phyloP scores from a whole-genome alignment of 192 early-diverging fungal genomes.

The Mortierella alpina region DNA sequence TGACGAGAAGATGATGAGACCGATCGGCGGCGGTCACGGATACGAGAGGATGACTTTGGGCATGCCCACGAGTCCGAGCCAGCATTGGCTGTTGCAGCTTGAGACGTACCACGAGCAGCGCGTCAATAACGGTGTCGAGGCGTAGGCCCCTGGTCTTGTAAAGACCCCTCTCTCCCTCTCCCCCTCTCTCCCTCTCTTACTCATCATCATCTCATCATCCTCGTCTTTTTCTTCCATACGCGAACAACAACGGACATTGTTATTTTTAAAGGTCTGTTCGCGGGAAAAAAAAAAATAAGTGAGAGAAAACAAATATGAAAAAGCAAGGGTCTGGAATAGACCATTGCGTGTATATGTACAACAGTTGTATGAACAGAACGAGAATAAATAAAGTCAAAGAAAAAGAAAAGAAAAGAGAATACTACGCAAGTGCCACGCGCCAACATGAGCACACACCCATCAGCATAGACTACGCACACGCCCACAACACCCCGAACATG shows the following conservation, averaged over 20 bases:
- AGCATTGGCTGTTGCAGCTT: slow-evolving; percentile 42
- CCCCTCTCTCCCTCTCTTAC: background rate
- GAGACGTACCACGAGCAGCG: slow-evolving; percentile 33
- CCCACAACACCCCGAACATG: no score
- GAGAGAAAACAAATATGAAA: background rate
- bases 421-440: background rate
- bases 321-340: slow-evolving; percentile 11
- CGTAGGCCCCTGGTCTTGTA: slow-evolving; percentile 3
- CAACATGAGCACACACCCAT: background rate
- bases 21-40: background rate
- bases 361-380: slow-evolving; percentile 22
- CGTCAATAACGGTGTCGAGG: slow-evolving; percentile 20
- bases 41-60: slow-evolving; percentile 11
- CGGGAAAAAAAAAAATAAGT: background rate
- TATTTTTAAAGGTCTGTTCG: no score
- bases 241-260: background rate
- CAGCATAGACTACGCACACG: background rate
- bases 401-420: slow-evolving; percentile 2
- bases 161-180: background rate
- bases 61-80: slow-evolving; percentile 45
- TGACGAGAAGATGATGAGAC: slow-evolving; percentile 24
- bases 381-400: slow-evolving; percentile 1
- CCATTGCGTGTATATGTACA: slow-evolving; percentile 6
- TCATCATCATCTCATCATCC: no score
- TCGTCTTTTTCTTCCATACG: no score